These are phyloP conservation scores for Rhododendron ovatum DNA, from an alignment of 148 eudicot genomes.

Conservation along the genomic window DNA sequence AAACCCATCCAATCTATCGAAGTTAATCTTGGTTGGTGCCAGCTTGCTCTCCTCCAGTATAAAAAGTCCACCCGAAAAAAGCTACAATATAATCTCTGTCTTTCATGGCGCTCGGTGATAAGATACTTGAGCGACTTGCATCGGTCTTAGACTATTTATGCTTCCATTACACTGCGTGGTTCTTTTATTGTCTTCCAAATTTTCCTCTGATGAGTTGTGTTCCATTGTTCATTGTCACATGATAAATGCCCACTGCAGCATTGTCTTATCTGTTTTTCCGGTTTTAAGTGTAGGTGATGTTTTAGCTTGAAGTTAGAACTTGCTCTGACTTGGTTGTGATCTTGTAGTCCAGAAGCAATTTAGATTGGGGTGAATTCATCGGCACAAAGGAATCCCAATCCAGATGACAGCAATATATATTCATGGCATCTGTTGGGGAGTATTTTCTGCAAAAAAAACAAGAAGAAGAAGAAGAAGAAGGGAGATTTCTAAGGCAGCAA, in stretches of 20 bases:
- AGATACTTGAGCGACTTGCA: neutral
- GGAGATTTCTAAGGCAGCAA: neutral
- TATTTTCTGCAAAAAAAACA: neutral
- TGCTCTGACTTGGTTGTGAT: no score
- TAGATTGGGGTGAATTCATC: neutral
- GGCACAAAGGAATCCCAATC: neutral
- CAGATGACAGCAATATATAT: neutral
- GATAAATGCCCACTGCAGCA: neutral
- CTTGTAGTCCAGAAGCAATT: neutral
- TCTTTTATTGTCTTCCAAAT: no score
- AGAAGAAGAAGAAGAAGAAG: no score
- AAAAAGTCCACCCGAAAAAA: neutral
- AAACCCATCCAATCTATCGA: neutral
- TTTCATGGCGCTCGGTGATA: neutral
- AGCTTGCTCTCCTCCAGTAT: neutral
- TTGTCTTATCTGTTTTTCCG: neutral
- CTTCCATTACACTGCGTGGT: no score
- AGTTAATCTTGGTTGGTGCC: neutral
- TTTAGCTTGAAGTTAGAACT: no score
- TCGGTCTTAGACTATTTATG: neutral
- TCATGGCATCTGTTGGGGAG: neutral
- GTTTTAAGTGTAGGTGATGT: neutral
- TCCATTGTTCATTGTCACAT: neutral
- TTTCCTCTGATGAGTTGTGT: neutral
- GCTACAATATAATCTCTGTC: neutral